Percentiles rank a stretch among this genome's conserved stretches.
phyloP scores from a whole-genome alignment of 2,329 filamentous ascomycete species.

The Bipolaris victoriae region DNA sequence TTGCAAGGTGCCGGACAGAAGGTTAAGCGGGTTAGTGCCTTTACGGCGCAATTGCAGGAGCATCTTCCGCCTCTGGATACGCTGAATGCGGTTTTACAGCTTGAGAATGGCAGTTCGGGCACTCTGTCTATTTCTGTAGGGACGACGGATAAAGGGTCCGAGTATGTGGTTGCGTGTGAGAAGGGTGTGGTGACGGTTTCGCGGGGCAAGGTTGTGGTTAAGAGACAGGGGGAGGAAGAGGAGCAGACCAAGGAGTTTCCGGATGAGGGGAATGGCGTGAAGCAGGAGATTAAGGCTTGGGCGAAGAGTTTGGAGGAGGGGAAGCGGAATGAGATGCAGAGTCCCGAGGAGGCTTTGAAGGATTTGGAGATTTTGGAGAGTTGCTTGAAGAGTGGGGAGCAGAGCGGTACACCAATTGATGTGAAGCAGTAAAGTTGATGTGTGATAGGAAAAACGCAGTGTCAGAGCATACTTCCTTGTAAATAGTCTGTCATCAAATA shows the following conservation, averaged over 20 bases:
- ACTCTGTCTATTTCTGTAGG: slow-evolving; percentile 65
- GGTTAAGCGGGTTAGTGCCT: slow-evolving; percentile 59
- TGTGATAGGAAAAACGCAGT: neutral
- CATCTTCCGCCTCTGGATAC: slow-evolving; percentile 72
- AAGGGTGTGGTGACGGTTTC: slow-evolving; percentile 60
- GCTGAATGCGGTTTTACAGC: slow-evolving; percentile 64
- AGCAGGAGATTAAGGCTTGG: slow-evolving; percentile 67
- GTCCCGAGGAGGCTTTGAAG: slow-evolving; percentile 63
- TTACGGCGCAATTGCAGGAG: slow-evolving; percentile 60
- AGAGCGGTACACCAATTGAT: slow-evolving; percentile 42
- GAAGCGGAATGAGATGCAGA: slow-evolving; percentile 58
- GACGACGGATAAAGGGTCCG: slow-evolving; percentile 60
- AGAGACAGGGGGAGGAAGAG: slow-evolving; percentile 26
- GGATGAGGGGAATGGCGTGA: slow-evolving; percentile 60
- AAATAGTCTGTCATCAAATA: no score
- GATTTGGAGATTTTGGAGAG: slow-evolving; percentile 64
- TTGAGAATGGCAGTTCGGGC: slow-evolving; percentile 62
- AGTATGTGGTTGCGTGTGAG: slow-evolving; percentile 65
- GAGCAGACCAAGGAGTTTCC: slow-evolving; percentile 54
- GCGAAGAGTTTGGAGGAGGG: slow-evolving; percentile 60
- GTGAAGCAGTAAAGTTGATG: slow-evolving; percentile 14
- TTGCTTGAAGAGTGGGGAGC: slow-evolving; percentile 51
- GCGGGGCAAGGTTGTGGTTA: slow-evolving; percentile 49
- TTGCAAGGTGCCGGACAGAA: slow-evolving; percentile 55
- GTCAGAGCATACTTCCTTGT: no score